Evolutionary conservation across 208 protist genomes (phyloP), one percentile per base, ranked within the genome.

Genomic region (Porcisia deanei): DNA sequence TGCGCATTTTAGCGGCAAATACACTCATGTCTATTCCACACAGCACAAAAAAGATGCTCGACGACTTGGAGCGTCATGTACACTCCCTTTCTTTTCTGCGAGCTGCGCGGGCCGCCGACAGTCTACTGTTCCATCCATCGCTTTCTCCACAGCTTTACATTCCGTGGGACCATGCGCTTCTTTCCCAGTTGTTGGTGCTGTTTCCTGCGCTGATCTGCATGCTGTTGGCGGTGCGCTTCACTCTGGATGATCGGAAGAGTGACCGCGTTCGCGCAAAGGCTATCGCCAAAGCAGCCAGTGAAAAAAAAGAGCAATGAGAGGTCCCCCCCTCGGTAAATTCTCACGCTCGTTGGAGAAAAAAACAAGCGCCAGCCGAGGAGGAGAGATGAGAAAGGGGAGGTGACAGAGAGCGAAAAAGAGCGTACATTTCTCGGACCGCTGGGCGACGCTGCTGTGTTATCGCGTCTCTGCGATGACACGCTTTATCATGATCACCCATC

Each of bases 61-160:
- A 54, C 1, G 77, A 75, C 2, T 60, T 95, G 55, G 59, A 83
- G 60, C 71, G 43, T 1, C 77, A 90, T 30, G 79, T 91, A 12
- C 18, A 70, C 3, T 68, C 69, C 20, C 18, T 39, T 30, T 73
- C 75, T 6, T 88, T 87, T 53, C 79, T 89, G 59, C 80, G 81
- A 8, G 81, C 87, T 34, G 88, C 92, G 18, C 79, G 82, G 2
- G 89, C 89, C 2, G 89, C 89, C 6, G 88, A 94, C 71, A 85
- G 91, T 54, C 76, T 96, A 16, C 92, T 91, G 82, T 92, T 88
- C 66, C 86, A 96, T 72, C 88, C 85, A n/a, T 81, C 88, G 14
- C 80, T 94, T 0, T 84, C 88, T 3, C 89, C 92, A n/a, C 88
- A 94, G 69, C 79, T 93, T 54, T 93, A 91, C 83, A 91, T 93